These are phyloP conservation scores for Mycena chlorophos DNA, from an alignment of 768 basidiomycete species.

Conservation along the genomic window DNA sequence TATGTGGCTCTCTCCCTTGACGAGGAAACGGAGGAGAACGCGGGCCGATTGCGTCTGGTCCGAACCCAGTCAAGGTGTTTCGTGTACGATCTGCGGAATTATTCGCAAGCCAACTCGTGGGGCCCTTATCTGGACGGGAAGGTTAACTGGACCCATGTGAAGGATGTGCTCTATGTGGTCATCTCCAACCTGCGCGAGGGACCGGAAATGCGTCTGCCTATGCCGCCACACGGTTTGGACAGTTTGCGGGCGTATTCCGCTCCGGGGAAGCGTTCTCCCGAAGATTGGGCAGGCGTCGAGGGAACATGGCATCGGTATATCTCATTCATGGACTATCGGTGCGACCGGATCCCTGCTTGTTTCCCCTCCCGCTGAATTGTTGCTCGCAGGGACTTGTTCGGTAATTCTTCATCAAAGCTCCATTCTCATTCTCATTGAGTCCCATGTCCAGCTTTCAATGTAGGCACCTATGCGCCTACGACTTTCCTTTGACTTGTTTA, in stretches of 20 bases:
- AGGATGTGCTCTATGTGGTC: conserved; percentile 58
- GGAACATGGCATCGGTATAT: conserved; percentile 76
- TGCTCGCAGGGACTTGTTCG: conserved; percentile 46
- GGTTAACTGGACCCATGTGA: conserved; percentile 66
- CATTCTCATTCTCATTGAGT: neutral
- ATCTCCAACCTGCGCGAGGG: conserved; percentile 52
- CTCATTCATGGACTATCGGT: conserved; percentile 81
- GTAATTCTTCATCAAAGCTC: conserved; percentile 28
- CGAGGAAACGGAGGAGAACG: conserved; percentile 31
- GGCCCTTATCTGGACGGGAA: conserved; percentile 54
- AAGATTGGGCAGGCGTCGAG: conserved; percentile 76
- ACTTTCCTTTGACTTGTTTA: conserved; percentile 8
- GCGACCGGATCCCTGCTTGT: no score
- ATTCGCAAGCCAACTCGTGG: conserved; percentile 49
- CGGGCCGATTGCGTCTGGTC: conserved; percentile 39
- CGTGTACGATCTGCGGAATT: conserved; percentile 68
- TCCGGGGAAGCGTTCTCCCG: conserved; percentile 36
- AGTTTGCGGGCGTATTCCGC: conserved; percentile 57
- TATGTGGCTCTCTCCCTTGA: conserved; percentile 49
- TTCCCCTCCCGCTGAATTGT: no score
- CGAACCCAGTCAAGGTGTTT: conserved; percentile 46
- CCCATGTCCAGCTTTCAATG: conserved; percentile 47
- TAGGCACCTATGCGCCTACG: conserved; percentile 26
- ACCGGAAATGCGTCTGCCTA: conserved; percentile 35
- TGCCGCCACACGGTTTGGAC: conserved; percentile 53